Evolutionary conservation across 2,329 filamentous ascomycete species (phyloP), one percentile per base, ranked within the genome.

Genomic region (Blumeria hordei): DNA sequence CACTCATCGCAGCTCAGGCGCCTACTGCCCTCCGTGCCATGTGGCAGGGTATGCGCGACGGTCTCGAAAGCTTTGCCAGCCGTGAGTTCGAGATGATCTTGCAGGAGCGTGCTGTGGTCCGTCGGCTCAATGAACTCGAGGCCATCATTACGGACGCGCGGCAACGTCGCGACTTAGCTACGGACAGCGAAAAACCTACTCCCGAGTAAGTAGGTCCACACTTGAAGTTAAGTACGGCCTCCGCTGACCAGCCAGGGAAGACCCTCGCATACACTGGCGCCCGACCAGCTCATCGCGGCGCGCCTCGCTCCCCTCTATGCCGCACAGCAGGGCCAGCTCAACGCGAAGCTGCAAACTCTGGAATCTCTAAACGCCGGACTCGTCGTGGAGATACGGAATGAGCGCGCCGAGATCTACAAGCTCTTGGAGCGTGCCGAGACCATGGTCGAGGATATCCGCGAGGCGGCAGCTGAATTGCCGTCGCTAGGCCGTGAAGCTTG

Each of bases 121-220:
- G 68, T 41, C 72, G 72, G 57, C 69, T 81, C 9, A 81, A 81
- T 63, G 72, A 75, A 63, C 70, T 81, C 6, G 78, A 81, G 62
- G 66, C 60, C 32, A 68, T 81, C 12, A 70, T 78, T 53, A 68
- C 65, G 55, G 74, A 76, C 54, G 78, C 77, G n/a, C 55, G 53
- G 49, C 55, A 55, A 49, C 56, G 61, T 55, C 62, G 54, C 54
- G 57, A 55, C 9, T 45, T 55, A 41, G 50, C 35, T 1, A 28
- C 54, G 33, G 39, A 14, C 18, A 12, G 39, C 18, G 39, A 16
- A 1, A 16, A 43, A 43, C 14, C 53, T 34, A 28, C 35, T 21
- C 18, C 35, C 16, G 18, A 18, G 28, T 21, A 36, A 12, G 12
- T 49, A 18, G 44, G 16, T 11, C 37, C n/a, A 41, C n/a, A 41